Evolutionary conservation across 148 eudicot genomes (phyloP).

Genomic region (Amaranthus palmeri): DNA sequence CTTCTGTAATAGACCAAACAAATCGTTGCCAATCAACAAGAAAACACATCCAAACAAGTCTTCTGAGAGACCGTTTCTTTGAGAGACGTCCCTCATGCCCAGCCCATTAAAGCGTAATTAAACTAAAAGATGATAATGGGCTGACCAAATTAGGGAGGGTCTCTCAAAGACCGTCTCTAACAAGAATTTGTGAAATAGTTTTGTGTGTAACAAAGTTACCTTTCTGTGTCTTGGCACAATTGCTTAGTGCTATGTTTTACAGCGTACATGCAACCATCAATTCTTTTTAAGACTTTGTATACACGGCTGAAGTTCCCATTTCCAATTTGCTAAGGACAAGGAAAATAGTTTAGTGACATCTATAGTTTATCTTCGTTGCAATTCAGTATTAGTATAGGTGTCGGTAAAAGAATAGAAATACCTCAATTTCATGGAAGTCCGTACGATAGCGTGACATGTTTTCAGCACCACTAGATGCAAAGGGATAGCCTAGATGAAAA

Average conservation of each 20-base stretch:
- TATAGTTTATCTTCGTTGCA: neutral
- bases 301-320: conserved; percentile 82
- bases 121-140: too few species aligned
- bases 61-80: too few species aligned
- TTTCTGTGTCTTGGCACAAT: conserved; percentile 63
- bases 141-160: too few species aligned
- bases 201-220: conserved; percentile 36
- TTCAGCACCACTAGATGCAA: conserved; percentile 48
- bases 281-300: conserved; percentile 75
- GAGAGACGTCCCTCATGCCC: too few species aligned
- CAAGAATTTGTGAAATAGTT: too few species aligned
- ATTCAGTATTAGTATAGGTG: neutral
- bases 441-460: conserved; percentile 68
- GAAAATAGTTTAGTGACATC: conserved; percentile 7
- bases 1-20: conserved; percentile 45
- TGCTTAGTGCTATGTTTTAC: conserved; percentile 68
- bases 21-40: conserved; percentile 12
- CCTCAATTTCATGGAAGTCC: conserved; percentile 91
- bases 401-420: conserved; percentile 12
- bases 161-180: too few species aligned
- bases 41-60: neutral
- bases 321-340: conserved; percentile 70
- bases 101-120: too few species aligned
- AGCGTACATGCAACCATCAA: conserved; percentile 90
- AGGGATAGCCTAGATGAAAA: conserved; percentile 39